Base-by-base conservation (phyloP, 2,329 filamentous ascomycete genomes). In the Paraphaeosphaeria sporulosa region DNA sequence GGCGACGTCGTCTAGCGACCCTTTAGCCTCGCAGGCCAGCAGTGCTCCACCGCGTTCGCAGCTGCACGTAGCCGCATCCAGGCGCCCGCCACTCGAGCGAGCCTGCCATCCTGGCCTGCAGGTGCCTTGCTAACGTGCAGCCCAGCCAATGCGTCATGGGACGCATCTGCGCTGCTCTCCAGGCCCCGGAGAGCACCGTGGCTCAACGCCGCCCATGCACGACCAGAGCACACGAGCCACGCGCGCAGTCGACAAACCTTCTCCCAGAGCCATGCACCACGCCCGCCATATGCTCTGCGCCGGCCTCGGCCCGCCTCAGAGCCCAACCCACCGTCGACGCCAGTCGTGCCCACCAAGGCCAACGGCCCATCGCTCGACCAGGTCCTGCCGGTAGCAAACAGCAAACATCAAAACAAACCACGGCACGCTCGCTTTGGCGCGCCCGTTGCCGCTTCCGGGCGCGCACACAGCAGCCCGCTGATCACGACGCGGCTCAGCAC, bases 11-110 rank as follows among this genome's bases (percentile, higher is more conserved):
- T 32, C 46, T 32, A 32, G 44, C 49, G 49, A 32, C 17, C 32
- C n/a, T 54, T 57, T 57, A 54, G 51, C 58, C 53, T 51, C 27
- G 27, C 12, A 27, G 48, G 53, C 53, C 53, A 60, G 53, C 53
- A 60, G 53, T 34, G 40, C 44, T 51, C 58, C 58, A 27, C 48
- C 38, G 46, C 46, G 55, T 57, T 57, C 55, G 55, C 55, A 56
- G 54, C 43, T n/a, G 43, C 9, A 27, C n/a, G 38, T 19, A 25
- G 42, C 42, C 53, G 13, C 9, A 42, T 19, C 27, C 49, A 54
- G 51, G 44, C 51, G 51, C 38, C 34, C 34, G 9, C 51, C 40
- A 38, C 27, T 40, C 36, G 23, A 43, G 19, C n/a, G n/a, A 34
- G 27, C 25, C 25, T 34, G 27, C 27, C 42, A 36, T 34, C 51